Base-by-base conservation (phyloP, 2,329 filamentous ascomycete genomes). In the Cryphonectria radicalis region DNA sequence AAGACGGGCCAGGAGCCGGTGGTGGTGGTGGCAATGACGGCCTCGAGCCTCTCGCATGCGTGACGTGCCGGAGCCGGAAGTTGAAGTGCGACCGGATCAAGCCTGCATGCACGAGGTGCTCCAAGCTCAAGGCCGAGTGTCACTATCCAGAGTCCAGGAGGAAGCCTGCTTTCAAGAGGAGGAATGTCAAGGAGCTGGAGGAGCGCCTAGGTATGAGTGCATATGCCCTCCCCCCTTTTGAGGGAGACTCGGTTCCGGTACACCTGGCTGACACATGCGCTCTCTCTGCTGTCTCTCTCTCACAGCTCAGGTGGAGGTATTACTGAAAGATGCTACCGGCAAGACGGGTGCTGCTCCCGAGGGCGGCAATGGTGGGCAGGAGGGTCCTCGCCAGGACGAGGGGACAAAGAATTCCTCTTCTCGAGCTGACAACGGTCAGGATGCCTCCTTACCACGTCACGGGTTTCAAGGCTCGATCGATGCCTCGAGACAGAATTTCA, bases 101-200 rank as follows among this genome's bases (percentile, higher is more conserved):
- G 77, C 94, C 94, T 22, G 88, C 89, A 37, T 98, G 95, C 77
- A 89, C 90, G 59, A 95, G 94, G 28, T 98, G 95, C 80, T 84
- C 88, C 68, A 89, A 92, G 75, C 82, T 95, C 63, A 88, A 90
- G 67, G 90, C 91, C 79, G 91, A 93, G 68, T 98, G 95, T 81
- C 87, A 92, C 70, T 98, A 97, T 80, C 95, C 97, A 73, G 93
- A 97, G 82, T 92, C 94, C 70, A 88, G 94, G 77, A 91, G 93
- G 82, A 97, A 97, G 83, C 93, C 93, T 69, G 92, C 93, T 5
- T 92, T 93, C 28, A 97, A 97, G 84, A 87, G 94, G 77, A 91
- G 93, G 75, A 97, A 97, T 80, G 95, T 97, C 73, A 96, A 93
- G 83, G 92, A 96, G 78, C 84, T 98, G 70, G 95, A 98, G 81